Percentiles rank a stretch among this genome's conserved stretches.
These are phyloP conservation scores for Gremmenia infestans DNA, from an alignment of 2,329 filamentous ascomycete species.

Conservation along the genomic window DNA sequence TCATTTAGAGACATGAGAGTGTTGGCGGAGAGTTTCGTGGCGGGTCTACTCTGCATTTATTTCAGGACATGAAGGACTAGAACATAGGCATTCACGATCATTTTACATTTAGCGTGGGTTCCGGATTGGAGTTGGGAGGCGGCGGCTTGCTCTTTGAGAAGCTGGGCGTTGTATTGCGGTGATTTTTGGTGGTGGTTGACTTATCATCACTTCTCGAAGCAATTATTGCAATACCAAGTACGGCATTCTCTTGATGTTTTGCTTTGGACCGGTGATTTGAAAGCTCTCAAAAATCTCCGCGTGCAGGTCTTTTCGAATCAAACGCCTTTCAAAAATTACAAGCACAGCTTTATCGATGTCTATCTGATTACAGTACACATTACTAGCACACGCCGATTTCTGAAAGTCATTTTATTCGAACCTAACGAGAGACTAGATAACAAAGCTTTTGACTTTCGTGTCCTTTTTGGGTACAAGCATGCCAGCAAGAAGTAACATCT, in stretches of 20 bases:
- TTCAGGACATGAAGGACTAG: not conserved
- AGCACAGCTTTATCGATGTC: not conserved
- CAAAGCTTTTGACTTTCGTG: slow-evolving; percentile 25
- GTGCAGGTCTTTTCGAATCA: too few species aligned
- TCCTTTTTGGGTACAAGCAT: slow-evolving; percentile 19
- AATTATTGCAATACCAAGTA: not conserved
- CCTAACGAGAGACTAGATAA: slow-evolving; percentile 33
- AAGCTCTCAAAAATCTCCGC: not conserved
- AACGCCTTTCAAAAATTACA: not conserved
- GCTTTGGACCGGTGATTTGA: not conserved
- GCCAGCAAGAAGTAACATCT: slow-evolving; percentile 26
- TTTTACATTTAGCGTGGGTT: not conserved
- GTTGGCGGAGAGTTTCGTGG: not conserved
- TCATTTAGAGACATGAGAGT: not conserved
- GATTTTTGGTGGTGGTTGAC: not conserved
- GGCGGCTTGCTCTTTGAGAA: not conserved
- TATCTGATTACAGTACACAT: not conserved
- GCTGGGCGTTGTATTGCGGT: not conserved
- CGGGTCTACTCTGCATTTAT: not conserved
- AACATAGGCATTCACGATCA: too few species aligned
- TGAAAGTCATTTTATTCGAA: not conserved
- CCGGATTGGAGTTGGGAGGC: not conserved
- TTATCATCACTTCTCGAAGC: not conserved
- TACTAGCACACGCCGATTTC: not conserved
- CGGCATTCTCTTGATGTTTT: not conserved